These are phyloP conservation scores for Paecilomyces sp. DNA, from an alignment of 2,329 filamentous ascomycete species.

Conservation along the genomic window DNA sequence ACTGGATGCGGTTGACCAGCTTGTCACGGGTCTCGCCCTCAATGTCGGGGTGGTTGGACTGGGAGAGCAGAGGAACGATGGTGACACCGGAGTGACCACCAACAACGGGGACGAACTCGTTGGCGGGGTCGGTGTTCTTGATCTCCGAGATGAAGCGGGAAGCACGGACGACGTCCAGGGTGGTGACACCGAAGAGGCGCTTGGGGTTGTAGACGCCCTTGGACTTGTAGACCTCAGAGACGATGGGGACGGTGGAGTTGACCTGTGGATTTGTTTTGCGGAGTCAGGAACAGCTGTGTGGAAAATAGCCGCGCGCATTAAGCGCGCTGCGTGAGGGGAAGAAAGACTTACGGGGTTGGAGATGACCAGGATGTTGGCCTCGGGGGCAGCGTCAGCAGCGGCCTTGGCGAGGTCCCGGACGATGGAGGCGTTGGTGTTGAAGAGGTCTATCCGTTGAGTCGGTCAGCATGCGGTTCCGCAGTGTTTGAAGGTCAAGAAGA, in stretches of 20 bases:
- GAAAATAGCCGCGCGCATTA: background rate
- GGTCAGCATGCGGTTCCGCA: background rate
- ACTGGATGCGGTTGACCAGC: slow-evolving; percentile 92
- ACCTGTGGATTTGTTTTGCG: slow-evolving; percentile 42
- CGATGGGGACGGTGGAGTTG: slow-evolving; percentile 99
- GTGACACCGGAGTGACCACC: slow-evolving; percentile 97
- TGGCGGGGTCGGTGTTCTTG: slow-evolving; percentile 81
- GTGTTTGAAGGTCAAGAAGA: background rate
- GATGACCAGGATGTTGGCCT: slow-evolving; percentile 96
- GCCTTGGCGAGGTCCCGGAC: slow-evolving; percentile 97
- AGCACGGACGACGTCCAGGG: slow-evolving; percentile 95
- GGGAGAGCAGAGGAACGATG: slow-evolving; percentile 95
- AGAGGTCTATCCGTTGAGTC: slow-evolving; percentile 59
- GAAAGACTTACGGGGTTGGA: slow-evolving; percentile 69
- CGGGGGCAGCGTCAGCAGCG: slow-evolving; percentile 75
- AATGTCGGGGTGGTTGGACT: slow-evolving; percentile 81
- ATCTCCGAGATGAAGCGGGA: slow-evolving; percentile 95
- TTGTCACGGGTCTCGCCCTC: slow-evolving; percentile 64
- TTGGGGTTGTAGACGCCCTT: slow-evolving; percentile 97
- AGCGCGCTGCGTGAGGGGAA: background rate
- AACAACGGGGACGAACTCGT: slow-evolving; percentile 92
- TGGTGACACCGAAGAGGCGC: slow-evolving; percentile 98
- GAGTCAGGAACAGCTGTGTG: background rate
- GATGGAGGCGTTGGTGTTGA: slow-evolving; percentile 99
- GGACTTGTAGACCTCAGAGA: slow-evolving; percentile 93